These are phyloP conservation scores for Mallotus nudiflorus DNA, from an alignment of 345 rosid species.

Conservation along the genomic window DNA sequence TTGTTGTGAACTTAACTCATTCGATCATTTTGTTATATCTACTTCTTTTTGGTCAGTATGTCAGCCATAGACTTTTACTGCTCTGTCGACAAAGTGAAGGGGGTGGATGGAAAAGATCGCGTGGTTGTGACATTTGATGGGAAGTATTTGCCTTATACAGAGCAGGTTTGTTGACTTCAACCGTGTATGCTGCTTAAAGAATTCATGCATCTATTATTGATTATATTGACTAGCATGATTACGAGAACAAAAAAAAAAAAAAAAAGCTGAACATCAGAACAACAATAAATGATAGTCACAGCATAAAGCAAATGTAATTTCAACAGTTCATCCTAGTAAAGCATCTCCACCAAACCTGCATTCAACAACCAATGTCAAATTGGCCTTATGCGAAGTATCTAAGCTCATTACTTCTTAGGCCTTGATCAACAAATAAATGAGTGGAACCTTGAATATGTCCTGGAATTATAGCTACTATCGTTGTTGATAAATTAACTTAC, in stretches of 20 bases:
- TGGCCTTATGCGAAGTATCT: not conserved
- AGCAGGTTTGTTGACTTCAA: constrained; percentile 60
- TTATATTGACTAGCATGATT: constrained; percentile 6
- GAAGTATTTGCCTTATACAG: constrained; percentile 71
- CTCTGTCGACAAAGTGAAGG: constrained; percentile 86
- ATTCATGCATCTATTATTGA: not conserved
- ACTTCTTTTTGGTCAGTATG: constrained; percentile 49
- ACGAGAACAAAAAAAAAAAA: not conserved
- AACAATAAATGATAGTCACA: not conserved
- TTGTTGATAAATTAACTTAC: not conserved
- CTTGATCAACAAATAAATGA: not conserved
- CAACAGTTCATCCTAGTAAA: not conserved
- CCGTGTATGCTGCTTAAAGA: not conserved
- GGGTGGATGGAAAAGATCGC: constrained; percentile 82
- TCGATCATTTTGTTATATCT: not conserved
- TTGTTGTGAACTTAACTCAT: not conserved
- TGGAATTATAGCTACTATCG: not conserved
- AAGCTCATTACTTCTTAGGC: not conserved
- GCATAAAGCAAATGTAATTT: not conserved
- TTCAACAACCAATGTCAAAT: not conserved
- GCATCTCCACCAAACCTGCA: not conserved
- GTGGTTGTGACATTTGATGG: constrained; percentile 83
- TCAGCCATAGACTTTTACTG: constrained; percentile 94
- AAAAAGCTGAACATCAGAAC: not conserved
- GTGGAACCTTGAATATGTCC: not conserved